A percentile compares a stretch with the other conserved stretches of the same genome.
Conservation (phyloP, 352 stramenopile species). For the Phytophthora quininea region DNA sequence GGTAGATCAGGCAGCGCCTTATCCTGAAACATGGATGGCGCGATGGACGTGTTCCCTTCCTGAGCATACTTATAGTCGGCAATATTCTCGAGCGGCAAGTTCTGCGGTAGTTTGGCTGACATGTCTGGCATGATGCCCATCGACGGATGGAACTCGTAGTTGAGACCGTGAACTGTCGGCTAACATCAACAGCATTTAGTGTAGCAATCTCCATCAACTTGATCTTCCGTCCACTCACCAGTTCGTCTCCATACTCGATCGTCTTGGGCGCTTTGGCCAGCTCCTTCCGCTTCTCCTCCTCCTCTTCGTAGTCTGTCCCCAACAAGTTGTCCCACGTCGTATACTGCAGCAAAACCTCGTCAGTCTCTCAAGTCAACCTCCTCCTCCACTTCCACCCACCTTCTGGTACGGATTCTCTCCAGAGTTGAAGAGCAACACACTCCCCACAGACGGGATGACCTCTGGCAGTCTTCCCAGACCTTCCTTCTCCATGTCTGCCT, state of each 20-base stretch:
- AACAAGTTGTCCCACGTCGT: conserved; percentile 89
- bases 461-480: conserved; percentile 79
- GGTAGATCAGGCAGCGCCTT: conserved; percentile 78
- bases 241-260: conserved; percentile 79
- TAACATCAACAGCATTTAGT: conserved; percentile 19
- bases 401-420: conserved; percentile 90
- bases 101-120: conserved; percentile 78
- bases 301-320: conserved; percentile 85
- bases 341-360: conserved; percentile 54
- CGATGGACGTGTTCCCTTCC: conserved; percentile 70
- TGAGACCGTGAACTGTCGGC: conserved; percentile 69
- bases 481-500: conserved; percentile 87
- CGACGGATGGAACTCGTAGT: conserved; percentile 81
- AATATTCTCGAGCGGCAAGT: conserved; percentile 81
- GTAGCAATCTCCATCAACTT: background rate
- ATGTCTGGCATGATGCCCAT: conserved; percentile 72
- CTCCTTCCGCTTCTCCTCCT: conserved; percentile 87
- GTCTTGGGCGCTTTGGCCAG: conserved; percentile 80
- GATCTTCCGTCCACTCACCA: conserved; percentile 42
- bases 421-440: conserved; percentile 88
- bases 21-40: conserved; percentile 85
- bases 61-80: conserved; percentile 82
- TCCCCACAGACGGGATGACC: conserved; percentile 83
- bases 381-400: conserved; percentile 28
- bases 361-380: background rate